These are phyloP conservation scores for Kwoniella botswanensis DNA, from an alignment of 768 basidiomycete genomes.

Conservation along the genomic window DNA sequence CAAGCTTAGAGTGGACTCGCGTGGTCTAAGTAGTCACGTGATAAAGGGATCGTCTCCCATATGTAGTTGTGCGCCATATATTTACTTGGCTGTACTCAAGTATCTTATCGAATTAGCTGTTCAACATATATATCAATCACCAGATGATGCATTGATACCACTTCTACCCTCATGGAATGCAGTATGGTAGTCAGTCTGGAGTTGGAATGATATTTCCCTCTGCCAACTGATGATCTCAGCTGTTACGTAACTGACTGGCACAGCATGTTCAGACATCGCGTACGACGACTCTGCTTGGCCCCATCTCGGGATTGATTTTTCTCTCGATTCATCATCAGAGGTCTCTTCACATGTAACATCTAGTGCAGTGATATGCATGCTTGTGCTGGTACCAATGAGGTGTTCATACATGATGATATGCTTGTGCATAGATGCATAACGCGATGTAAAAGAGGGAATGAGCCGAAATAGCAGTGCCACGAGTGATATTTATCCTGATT, in stretches of 20 bases:
- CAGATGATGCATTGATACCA: no score
- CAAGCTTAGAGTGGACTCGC: neutral
- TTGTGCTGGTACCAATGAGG: neutral
- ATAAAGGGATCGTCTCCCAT: neutral
- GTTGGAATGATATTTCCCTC: neutral
- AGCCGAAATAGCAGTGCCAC: neutral
- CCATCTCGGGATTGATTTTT: neutral
- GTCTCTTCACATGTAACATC: no score
- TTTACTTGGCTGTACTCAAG: no score
- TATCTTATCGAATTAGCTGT: no score
- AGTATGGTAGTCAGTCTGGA: neutral
- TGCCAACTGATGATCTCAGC: neutral
- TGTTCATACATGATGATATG: neutral
- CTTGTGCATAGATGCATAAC: neutral
- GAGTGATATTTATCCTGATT: neutral
- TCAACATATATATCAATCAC: no score
- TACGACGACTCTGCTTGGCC: neutral
- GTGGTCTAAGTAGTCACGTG: neutral
- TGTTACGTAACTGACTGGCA: constrained; percentile 1
- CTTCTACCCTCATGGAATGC: neutral
- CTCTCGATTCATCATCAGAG: no score
- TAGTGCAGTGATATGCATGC: no score
- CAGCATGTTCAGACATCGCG: constrained; percentile 9
- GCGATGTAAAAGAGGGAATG: neutral
- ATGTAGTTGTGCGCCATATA: neutral